Evolutionary conservation across 2,329 filamentous ascomycete genomes (phyloP).

Genomic region (Verticillium dahliae): DNA sequence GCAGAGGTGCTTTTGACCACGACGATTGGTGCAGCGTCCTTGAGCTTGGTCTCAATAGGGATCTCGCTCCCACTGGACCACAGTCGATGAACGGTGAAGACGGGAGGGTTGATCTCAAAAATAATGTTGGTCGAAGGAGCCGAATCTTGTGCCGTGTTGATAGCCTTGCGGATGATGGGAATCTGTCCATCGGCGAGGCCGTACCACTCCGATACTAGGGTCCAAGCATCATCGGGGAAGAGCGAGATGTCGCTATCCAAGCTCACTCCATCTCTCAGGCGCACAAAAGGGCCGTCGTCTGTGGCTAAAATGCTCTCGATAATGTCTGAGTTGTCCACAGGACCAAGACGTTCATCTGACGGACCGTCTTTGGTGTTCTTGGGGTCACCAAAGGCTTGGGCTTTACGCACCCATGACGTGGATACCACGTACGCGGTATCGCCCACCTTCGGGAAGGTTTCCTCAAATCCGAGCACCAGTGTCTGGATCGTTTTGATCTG

Average conservation of each 20-base stretch:
- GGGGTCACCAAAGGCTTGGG: constrained; percentile 57
- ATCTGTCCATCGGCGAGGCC: constrained; percentile 63
- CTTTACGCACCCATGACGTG: constrained; percentile 68
- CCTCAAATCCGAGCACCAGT: constrained; percentile 47
- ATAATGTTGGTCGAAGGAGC: constrained; percentile 57
- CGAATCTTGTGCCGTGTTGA: constrained; percentile 63
- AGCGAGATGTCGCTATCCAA: constrained; percentile 64
- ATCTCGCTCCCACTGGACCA: constrained; percentile 54
- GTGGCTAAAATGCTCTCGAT: constrained; percentile 55
- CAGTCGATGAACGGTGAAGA: constrained; percentile 80
- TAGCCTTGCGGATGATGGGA: constrained; percentile 68
- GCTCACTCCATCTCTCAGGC: constrained; percentile 63
- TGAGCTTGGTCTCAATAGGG: constrained; percentile 51
- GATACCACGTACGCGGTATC: constrained; percentile 74
- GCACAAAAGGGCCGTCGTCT: constrained; percentile 52
- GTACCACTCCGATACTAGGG: constrained; percentile 75
- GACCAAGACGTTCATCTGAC: constrained; percentile 59
- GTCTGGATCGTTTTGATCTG: constrained; percentile 70
- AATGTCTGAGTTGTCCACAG: constrained; percentile 82
- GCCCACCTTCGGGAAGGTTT: constrained; percentile 57
- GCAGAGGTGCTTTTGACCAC: constrained; percentile 66
- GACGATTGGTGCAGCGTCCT: constrained; percentile 53
- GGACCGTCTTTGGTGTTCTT: constrained; percentile 52
- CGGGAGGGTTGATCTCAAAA: constrained; percentile 78
- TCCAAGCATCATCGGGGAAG: constrained; percentile 75